phyloP scores from a whole-genome alignment of 202 grass and related monocot species.

The Panicum virgatum region DNA sequence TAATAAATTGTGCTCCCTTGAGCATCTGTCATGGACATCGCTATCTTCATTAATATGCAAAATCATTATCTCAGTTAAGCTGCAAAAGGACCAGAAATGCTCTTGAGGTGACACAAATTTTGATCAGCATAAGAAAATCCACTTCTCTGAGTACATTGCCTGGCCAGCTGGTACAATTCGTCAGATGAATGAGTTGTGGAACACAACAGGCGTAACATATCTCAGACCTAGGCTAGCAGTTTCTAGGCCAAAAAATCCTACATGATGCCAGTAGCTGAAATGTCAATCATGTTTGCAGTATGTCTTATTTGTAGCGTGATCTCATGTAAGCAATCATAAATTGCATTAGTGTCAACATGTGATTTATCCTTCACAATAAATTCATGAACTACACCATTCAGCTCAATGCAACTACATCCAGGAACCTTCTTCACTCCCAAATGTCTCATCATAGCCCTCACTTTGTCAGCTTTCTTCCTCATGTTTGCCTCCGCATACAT shows the following conservation, averaged over 20 bases:
- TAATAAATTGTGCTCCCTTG: neutral
- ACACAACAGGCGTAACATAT: constrained; percentile 23
- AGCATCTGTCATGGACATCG: neutral
- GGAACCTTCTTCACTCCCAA: constrained; percentile 62
- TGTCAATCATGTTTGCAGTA: constrained; percentile 18
- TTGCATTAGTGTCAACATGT: constrained; percentile 40
- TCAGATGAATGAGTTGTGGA: constrained; percentile 6
- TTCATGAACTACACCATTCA: constrained; percentile 68
- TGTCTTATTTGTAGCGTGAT: constrained; percentile 53
- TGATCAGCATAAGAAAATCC: neutral
- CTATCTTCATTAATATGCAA: neutral
- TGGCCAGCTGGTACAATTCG: neutral
- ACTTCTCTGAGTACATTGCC: neutral
- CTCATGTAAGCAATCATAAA: constrained; percentile 59
- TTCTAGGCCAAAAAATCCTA: neutral
- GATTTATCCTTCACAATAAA: constrained; percentile 61
- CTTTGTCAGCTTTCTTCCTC: constrained; percentile 66
- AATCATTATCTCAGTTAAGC: neutral
- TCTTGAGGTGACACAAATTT: neutral
- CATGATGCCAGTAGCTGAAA: constrained; percentile 8
- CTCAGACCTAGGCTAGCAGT: constrained; percentile 2
- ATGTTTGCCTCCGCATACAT: constrained; percentile 71
- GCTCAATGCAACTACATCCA: constrained; percentile 67
- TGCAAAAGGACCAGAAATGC: neutral
- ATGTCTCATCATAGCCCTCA: constrained; percentile 73